These are phyloP conservation scores for Hypoxylon sp. DNA, from an alignment of 2,329 filamentous ascomycete genomes.

Conservation along the genomic window DNA sequence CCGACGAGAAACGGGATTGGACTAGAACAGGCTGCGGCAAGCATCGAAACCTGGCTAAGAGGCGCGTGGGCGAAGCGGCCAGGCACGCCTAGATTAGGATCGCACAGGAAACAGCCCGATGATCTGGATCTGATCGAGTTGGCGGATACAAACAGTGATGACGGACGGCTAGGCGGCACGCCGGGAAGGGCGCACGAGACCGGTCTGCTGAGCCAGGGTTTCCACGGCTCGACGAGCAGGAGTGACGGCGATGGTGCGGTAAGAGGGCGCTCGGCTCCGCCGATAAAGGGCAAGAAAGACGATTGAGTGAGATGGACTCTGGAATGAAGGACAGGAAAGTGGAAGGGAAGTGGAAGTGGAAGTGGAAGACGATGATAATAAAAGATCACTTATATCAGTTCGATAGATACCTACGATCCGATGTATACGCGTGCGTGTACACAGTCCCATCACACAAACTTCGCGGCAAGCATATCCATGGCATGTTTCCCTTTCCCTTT, in stretches of 20 bases:
- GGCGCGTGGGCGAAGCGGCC: slow-evolving; percentile 80
- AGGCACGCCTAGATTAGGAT: slow-evolving; percentile 64
- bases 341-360: slow-evolving; percentile 10
- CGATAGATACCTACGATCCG: slow-evolving; percentile 22
- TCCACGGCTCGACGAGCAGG: slow-evolving; percentile 57
- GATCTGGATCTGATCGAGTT: slow-evolving; percentile 80
- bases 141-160: slow-evolving; percentile 72
- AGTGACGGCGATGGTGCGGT: slow-evolving; percentile 58
- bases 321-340: not conserved
- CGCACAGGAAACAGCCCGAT: slow-evolving; percentile 59
- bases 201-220: slow-evolving; percentile 54
- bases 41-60: slow-evolving; percentile 91
- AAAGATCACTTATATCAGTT: slow-evolving; percentile 13
- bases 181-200: slow-evolving; percentile 43
- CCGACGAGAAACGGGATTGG: slow-evolving; percentile 65
- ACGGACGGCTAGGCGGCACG: slow-evolving; percentile 58
- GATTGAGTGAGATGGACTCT: slow-evolving; percentile 56
- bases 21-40: slow-evolving; percentile 87
- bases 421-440: slow-evolving; percentile 18
- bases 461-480: not conserved
- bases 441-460: not conserved
- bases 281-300: slow-evolving; percentile 65
- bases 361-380: slow-evolving; percentile 12
- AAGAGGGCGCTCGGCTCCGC: slow-evolving; percentile 57
- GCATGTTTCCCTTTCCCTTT: not conserved